Evolutionary conservation across 495 filamentous ascomycete species (phyloP), one percentile per base, ranked within the genome.

Genomic region (Lineolata rhizophorae): DNA sequence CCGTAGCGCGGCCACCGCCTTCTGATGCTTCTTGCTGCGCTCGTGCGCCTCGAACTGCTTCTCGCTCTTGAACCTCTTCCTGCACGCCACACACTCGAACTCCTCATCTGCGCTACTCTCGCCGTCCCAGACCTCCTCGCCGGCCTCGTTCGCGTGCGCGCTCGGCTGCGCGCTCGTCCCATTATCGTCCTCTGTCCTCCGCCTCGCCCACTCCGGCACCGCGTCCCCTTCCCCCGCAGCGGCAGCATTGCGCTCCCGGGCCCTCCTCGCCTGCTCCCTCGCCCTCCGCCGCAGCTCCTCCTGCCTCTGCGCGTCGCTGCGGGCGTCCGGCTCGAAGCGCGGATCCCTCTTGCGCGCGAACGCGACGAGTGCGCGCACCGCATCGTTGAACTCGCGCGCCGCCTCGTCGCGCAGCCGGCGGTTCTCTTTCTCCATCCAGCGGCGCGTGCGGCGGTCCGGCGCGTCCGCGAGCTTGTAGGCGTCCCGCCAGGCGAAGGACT

Each of bases 381-480:
- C 74, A 40, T 92, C 81, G 53, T 93, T 95, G 55, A 85, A 95
- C 35, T 93, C 77, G 26, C 74, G 67, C 18, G 81, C 68, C 1
- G 67, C 79, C 22, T 78, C 76, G 5, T 91, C 80, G 35, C 87
- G 63, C n/a, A 77, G 52, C 27, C 70, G 72, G 41, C 70, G 79
- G 50, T 99, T 99, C 52, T 93, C 84, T 49, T 92, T 92, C 48
- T 94, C 90, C 70, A 95, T 87, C 36, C 80, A 42, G 30, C 90
- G 63, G 38, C 90, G 69, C 17, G 76, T 55, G 22, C 74, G 67
- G 31, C 87, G 71, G 54, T 99, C 87, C 8, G 78, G 82, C 0
- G 84, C 85, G 32, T 94, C 82, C 0, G 71, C 72, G 27, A 74
- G 62, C 21, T 74, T 68, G 47, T 85, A 85, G 29, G 58, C 55